A percentile compares a stretch with the other conserved stretches of the same genome.
phyloP scores from a whole-genome alignment of 2,329 filamentous ascomycete genomes.

The Epichloe bromicola region DNA sequence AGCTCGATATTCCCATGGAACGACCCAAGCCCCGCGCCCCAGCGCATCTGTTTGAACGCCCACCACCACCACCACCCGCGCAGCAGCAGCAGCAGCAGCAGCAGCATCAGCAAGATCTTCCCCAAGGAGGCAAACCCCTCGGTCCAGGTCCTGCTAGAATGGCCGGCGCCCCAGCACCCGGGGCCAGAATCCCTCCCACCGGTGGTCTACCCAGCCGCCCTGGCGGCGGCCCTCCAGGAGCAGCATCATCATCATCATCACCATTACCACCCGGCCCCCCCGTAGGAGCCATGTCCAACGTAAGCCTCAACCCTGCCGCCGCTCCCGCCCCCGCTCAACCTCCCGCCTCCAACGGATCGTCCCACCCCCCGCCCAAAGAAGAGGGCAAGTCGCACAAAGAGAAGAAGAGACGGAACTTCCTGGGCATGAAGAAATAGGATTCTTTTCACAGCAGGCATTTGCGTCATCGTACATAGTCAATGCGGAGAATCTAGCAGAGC shows the following conservation, averaged over 20 bases:
- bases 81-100: slow-evolving; percentile 38
- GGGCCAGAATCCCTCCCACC: neutral
- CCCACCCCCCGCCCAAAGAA: slow-evolving; percentile 11
- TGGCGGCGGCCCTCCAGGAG: slow-evolving; percentile 5
- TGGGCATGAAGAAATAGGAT: slow-evolving; percentile 45
- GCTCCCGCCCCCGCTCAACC: neutral
- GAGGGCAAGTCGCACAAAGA: slow-evolving; percentile 38
- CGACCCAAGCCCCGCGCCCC: slow-evolving; percentile 71
- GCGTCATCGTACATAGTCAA: neutral
- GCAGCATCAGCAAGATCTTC: slow-evolving; percentile 18
- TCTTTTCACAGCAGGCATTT: slow-evolving; percentile 12
- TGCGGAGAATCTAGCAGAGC: too few relatives aligned
- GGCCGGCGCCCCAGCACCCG: neutral
- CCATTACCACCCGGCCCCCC: slow-evolving; percentile 29
- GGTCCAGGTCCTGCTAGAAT: slow-evolving; percentile 1
- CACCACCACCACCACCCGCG: slow-evolving; percentile 36
- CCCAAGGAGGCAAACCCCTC: neutral
- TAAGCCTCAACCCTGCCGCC: slow-evolving; percentile 30
- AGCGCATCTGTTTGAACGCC: slow-evolving; percentile 70
- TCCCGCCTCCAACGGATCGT: slow-evolving; percentile 6
- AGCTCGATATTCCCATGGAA: slow-evolving; percentile 70
- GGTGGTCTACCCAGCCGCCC: slow-evolving; percentile 16
- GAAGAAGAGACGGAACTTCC: slow-evolving; percentile 48
- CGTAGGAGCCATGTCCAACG: slow-evolving; percentile 40
- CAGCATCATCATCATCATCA: neutral